Evolutionary conservation across 2,329 filamentous ascomycete genomes (phyloP), one percentile per base, ranked within the genome.

Genomic region (Ceratocystis albifundus): DNA sequence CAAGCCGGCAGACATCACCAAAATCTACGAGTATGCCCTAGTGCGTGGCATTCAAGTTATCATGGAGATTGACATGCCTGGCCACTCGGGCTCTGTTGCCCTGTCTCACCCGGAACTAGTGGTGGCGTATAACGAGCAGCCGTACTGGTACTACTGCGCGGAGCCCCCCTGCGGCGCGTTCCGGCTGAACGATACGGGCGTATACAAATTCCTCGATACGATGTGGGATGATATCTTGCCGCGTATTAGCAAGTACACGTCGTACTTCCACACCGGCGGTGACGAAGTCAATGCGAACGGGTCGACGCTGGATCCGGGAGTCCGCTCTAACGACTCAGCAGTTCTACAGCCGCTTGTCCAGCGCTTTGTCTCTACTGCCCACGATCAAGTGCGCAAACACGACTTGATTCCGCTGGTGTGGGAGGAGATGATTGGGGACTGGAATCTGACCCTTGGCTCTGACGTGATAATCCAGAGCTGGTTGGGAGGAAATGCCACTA

Each of bases 251-350:
- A 84, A 86, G 0, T 90, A 89, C 74, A 80, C 87, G 1, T 77
- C 84, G 5, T 84, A 93, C 76, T 95, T 93, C 78, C 90, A 96
- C 76, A 88, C 88, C 0, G 91, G 91, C 57, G 91, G 91, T 65
- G 91, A 96, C 72, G 91, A 96, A 77, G 84, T 95, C 69, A 93
- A 94, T 75, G 80, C 80, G 69, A 87, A 92, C 71, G 83, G 86
- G 64, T 92, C 90, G 72, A 78, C 78, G 50, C 81, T 93, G 10
- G 90, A 96, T 73, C 83, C 86, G 3, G 88, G 84, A 0, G 84
- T 96, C 46, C 75, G 80, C 4, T 88, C 86, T 41, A 90, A 88
- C 73, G 78, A 85, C 65, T 77, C 80, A 0, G 75, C 77, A 0
- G 80, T 93, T 15, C 77, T 96, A 46, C 81, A 84, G 72, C 89